A percentile compares a stretch with the other conserved stretches of the same genome.
Conservation (phyloP, 2,329 filamentous ascomycete genomes). For the Paraphaeosphaeria minitans region DNA sequence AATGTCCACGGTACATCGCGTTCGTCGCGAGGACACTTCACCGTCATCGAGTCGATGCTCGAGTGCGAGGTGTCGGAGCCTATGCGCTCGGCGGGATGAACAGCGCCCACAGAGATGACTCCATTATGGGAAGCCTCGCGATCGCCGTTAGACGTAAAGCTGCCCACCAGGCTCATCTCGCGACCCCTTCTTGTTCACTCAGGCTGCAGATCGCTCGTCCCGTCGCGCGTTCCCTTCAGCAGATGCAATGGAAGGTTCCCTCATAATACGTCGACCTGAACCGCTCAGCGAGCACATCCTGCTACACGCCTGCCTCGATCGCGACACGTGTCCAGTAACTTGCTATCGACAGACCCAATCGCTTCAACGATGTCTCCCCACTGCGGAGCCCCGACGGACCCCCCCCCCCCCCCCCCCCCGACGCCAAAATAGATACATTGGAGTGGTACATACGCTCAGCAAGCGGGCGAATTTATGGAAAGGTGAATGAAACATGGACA, state of each 20-base stretch:
- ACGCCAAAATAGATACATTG: too few relatives aligned
- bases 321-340: background rate
- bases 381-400: background rate
- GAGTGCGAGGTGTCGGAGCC: conserved; percentile 37
- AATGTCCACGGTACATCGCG: too few relatives aligned
- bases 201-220: too few relatives aligned
- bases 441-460: too few relatives aligned
- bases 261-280: background rate
- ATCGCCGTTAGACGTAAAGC: conserved; percentile 52
- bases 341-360: background rate
- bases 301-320: background rate
- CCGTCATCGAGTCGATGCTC: too few relatives aligned
- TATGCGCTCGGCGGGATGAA: conserved; percentile 14
- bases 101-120: conserved; percentile 27
- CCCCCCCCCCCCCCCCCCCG: too few relatives aligned
- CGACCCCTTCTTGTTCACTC: background rate
- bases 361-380: background rate
- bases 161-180: conserved; percentile 52
- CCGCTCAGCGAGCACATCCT: background rate
- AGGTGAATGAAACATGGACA: too few relatives aligned
- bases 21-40: too few relatives aligned
- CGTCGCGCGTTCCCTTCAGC: too few relatives aligned
- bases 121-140: conserved; percentile 45
- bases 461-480: too few relatives aligned
- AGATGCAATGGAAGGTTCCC: too few relatives aligned